Base-by-base conservation (phyloP, 768 basidiomycete species). In the Macrocybe gigantea region DNA sequence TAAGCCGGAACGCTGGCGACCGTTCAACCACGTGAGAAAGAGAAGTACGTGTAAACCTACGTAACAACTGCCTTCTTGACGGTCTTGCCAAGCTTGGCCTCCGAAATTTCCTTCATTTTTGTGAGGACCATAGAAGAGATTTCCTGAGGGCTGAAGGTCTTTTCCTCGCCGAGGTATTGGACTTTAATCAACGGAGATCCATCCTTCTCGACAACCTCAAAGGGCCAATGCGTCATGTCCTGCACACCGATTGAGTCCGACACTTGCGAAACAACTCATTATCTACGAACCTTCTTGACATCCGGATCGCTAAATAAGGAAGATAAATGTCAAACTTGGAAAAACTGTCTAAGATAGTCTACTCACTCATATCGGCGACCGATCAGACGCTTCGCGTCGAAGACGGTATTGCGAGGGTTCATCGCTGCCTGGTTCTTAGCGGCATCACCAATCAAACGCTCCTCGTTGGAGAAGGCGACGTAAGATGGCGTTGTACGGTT, bases 101-200 rank as follows among this genome's bases (percentile, higher is more conserved):
- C 96, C 39, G 95, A 92, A 60, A 94, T 96, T 70, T 98, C 96
- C 82, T 96, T 98, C 94, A 99, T 98, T 78, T 99, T 99, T 55
- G 78, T 80, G 60, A 99, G 85, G 59, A 99, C 96, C 96, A 98
- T 99, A 54, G 96, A 89, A n/a, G 96, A 99, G 64, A 99, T 93
- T 72, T 99, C 96, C 74, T 94, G 94, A 47, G 92, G 96, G 59
- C 85, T 92, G 78, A 97, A 98, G 50, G 86, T 88, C 75, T 97
- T 97, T 55, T 87, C 88, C 68, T 98, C 94, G 54, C 79, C 79
- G 53, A 96, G 85, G 73, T 99, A 98, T 62, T 92, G 79, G 55
- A 98, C 93, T 75, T 90, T 86, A 77, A 98, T 93, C 72, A 93
- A 72, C 44, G 96, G 96, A 48, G 96, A 95, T 52, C 95, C 95